Base-by-base conservation (phyloP, 2,329 filamentous ascomycete species). In the Onygena corvina region DNA sequence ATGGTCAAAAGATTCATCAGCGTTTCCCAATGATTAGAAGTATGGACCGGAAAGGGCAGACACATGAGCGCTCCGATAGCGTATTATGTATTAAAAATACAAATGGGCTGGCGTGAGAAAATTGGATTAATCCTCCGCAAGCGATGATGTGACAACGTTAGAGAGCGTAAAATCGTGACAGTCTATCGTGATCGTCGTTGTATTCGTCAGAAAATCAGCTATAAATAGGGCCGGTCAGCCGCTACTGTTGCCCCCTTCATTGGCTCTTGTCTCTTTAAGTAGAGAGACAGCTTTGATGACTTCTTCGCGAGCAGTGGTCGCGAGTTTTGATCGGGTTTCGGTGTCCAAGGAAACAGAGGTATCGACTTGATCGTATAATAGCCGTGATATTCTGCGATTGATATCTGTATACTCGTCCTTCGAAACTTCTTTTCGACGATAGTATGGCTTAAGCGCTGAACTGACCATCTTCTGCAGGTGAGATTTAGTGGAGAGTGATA, bases 321-420 rank as follows among this genome's bases (percentile, higher is more conserved):
- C 85, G 76, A 87, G 87, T 44, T 75, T 76, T 55, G 76, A 77
- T 50, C 80, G 77, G 50, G 79, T 77, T 23, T 79, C 76, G 18
- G 83, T 75, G 59, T 84, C 77, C 25, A 92, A 73, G 20, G 72
- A 67, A 5, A 25, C 45, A 9, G 45, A 46, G 16, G 73, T 67
- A 11, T 73, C 72, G 21, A 79, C 74, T 42, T 71, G 70, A 27
- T 81, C 87, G 67, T 98, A 98, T 51, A 98, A 72, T 68, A 83
- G 85, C 51, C 87, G 83, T 35, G 87, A 95, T 29, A 96, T 81
- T 52, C 84, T 83, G 54, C 88, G 82, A 63, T 96, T 96, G 67
- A 96, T 94, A 50, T 80, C 80, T 2, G 86, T 90, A 64, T 94
- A 98, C 65, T 95, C 84, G 52, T 94, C 86, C 57, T 88, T 86